Evolutionary conservation across 345 rosid species (phyloP).

Genomic region (Eucalyptus erythrocorys): DNA sequence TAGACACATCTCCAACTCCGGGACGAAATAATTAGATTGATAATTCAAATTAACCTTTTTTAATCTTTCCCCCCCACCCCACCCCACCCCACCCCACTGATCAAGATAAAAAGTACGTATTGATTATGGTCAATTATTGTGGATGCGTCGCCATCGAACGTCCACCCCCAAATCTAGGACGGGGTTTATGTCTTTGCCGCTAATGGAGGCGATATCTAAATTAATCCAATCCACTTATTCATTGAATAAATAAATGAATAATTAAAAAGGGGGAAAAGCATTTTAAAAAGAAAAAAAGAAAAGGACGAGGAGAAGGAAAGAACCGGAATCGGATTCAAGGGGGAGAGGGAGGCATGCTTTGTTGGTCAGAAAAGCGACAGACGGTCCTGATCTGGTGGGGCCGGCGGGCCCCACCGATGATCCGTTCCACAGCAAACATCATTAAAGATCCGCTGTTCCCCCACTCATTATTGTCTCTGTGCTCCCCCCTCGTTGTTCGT

Average conservation of each 20-base stretch:
- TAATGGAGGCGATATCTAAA: neutral
- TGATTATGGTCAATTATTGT: neutral
- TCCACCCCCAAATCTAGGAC: neutral
- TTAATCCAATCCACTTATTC: neutral
- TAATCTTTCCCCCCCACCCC: neutral
- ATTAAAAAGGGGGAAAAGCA: neutral
- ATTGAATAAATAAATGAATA: neutral
- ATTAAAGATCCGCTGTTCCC: neutral
- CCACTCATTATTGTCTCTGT: neutral
- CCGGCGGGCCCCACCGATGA: neutral
- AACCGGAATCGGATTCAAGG: neutral
- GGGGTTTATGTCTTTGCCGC: neutral
- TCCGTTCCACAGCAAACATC: neutral
- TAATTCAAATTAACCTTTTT: neutral
- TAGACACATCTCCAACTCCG: neutral
- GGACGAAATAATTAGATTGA: neutral
- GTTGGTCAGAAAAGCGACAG: neutral
- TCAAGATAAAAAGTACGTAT: neutral
- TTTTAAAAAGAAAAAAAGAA: accelerated
- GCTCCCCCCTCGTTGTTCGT: neutral
- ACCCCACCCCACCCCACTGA: neutral
- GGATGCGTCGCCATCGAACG: neutral
- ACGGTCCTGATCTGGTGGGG: neutral
- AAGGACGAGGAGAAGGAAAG: neutral
- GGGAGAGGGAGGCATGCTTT: neutral